Base-by-base conservation (phyloP, 371 early-diverging fungal species). In the Actinomucor elegans region DNA sequence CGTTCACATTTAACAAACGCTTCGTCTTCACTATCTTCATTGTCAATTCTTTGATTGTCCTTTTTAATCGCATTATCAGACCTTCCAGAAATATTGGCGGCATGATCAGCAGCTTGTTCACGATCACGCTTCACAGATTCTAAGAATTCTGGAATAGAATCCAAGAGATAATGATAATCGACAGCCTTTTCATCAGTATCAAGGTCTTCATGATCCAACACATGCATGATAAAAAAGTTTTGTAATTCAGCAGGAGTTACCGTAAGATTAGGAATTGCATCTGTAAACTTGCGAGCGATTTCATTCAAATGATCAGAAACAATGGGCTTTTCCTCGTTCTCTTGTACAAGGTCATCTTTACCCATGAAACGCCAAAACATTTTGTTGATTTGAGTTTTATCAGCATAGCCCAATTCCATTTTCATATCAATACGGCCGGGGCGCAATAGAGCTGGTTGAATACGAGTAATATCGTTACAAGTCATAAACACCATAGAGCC, bases 341-440 rank as follows among this genome's bases (percentile, higher is more conserved):
- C 17, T 23, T 38, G 21, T 11, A 26, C 20, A 14, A 46, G 37
- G 36, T 41, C 31, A 31, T 53, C 59, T 23, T 55, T 37, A 0
- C 56, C 62, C 42, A 66, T 58, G 32, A 81, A 77, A 24, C 77
- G 64, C 51, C 64, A 57, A 58, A 75, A 79, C 77, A 75, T 70
- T 11, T 71, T 63, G 42, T 71, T 56, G 33, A 89, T 83, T 67
- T 96, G 93, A 33, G 66, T 51, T 26, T 70, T 69, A 7, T 85
- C 78, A 0, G 89, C 93, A 51, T 89, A 81, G 35, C 89, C 97
- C 38, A 99, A 72, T 37, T 83, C 80, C 27, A 87, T 83, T 59
- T 91, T 87, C 48, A 92, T 66, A 59, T 99, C 99, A 17, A 98
- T 92, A 38, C 99, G 88, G 0, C 99, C 99, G 6, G 99, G 98